Conservation (phyloP, 768 basidiomycete genomes). For the Trametes maxima region DNA sequence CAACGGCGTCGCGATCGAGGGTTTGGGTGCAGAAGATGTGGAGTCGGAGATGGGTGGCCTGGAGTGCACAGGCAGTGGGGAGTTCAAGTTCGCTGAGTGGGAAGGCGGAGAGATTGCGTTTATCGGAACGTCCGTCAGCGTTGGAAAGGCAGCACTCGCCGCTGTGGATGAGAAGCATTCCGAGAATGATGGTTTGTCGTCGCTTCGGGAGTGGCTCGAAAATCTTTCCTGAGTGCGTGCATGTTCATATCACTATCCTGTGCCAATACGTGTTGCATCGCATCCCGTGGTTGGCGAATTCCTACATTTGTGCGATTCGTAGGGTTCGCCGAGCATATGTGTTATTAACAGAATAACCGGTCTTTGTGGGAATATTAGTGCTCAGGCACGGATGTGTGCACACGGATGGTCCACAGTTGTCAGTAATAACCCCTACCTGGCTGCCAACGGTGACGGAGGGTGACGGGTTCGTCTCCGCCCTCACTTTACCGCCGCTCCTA, state of each 20-base stretch:
- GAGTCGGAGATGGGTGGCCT: conserved; percentile 70
- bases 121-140: conserved; percentile 55
- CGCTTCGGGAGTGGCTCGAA: conserved; percentile 53
- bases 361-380: too few species aligned
- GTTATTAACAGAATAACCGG: too few species aligned
- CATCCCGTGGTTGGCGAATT: too few species aligned
- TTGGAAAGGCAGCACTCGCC: conserved; percentile 32
- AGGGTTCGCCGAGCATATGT: too few species aligned
- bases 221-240: conserved; percentile 39
- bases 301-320: too few species aligned
- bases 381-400: too few species aligned
- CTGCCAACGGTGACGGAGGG: too few species aligned
- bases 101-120: conserved; percentile 81
- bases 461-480: too few species aligned
- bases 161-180: conserved; percentile 38
- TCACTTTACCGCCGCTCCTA: too few species aligned
- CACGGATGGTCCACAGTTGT: too few species aligned
- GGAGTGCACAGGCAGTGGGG: conserved; percentile 59
- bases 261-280: too few species aligned
- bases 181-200: conserved; percentile 41
- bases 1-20: conserved; percentile 70
- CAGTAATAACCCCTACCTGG: too few species aligned
- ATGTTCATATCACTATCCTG: background rate
- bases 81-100: conserved; percentile 80
- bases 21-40: conserved; percentile 67